Evolutionary conservation across 768 basidiomycete genomes (phyloP).

Genomic region (Rickenella mellea): DNA sequence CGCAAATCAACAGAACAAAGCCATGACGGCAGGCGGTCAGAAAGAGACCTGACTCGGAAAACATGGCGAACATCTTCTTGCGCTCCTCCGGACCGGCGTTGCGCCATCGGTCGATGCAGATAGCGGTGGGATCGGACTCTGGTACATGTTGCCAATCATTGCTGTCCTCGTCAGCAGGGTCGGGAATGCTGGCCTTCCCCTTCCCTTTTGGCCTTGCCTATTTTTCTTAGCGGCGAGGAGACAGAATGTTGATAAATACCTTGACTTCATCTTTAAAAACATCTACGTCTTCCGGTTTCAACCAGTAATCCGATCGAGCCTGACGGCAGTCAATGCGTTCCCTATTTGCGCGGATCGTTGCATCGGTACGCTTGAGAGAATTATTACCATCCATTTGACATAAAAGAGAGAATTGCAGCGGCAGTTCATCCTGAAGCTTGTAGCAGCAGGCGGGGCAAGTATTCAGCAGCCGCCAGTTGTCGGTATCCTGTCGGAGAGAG

Average conservation of each 20-base stretch:
- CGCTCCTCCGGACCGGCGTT: conserved; percentile 9
- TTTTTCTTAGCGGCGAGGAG: no score
- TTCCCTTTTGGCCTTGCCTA: conserved; percentile 1
- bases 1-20: conserved; percentile 10
- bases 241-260: no score
- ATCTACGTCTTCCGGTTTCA: conserved; percentile 8
- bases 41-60: conserved; percentile 14
- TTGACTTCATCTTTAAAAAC: conserved; percentile 13
- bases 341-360: neutral
- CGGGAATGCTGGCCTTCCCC: neutral
- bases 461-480: conserved; percentile 14
- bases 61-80: conserved; percentile 15
- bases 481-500: neutral
- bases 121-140: neutral
- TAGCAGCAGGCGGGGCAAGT: conserved; percentile 19
- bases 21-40: conserved; percentile 13
- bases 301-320: neutral
- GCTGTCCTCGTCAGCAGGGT: no score
- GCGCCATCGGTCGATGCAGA: conserved; percentile 11
- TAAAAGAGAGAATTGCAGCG: conserved; percentile 10
- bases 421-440: conserved; percentile 11
- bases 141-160: neutral
- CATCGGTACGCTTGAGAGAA: conserved; percentile 1
- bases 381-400: conserved; percentile 12
- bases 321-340: neutral